These are phyloP conservation scores for Acidomyces sp. DNA, from an alignment of 495 filamentous ascomycete species.

Conservation along the genomic window DNA sequence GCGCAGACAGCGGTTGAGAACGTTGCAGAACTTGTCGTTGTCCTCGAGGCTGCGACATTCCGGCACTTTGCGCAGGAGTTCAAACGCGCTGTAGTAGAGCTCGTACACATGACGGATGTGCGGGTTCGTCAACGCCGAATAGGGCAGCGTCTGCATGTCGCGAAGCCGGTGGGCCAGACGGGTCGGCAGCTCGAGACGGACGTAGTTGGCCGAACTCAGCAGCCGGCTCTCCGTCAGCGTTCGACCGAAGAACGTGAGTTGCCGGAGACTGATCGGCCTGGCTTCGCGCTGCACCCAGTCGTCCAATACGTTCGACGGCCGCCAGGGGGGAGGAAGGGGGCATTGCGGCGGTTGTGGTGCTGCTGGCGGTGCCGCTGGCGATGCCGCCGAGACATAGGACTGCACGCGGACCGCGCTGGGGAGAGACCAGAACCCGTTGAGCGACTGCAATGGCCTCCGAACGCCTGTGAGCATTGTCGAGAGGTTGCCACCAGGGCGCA, in stretches of 20 bases:
- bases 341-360: background rate
- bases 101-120: constrained; percentile 93
- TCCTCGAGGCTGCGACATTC: constrained; percentile 79
- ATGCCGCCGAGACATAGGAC: constrained; percentile 2
- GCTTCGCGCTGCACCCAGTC: constrained; percentile 83
- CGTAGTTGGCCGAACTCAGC: constrained; percentile 91
- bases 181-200: constrained; percentile 75
- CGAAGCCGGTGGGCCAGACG: constrained; percentile 87
- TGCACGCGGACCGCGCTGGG: constrained; percentile 2
- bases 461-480: no score
- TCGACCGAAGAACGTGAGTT: constrained; percentile 87
- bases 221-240: constrained; percentile 81
- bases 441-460: no score
- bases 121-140: constrained; percentile 88
- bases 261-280: constrained; percentile 74
- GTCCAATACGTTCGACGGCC: constrained; percentile 57
- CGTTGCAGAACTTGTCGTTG: constrained; percentile 77
- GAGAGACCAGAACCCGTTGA: no score
- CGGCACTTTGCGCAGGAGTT: constrained; percentile 66
- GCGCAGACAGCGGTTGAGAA: constrained; percentile 62
- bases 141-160: constrained; percentile 94
- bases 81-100: constrained; percentile 90
- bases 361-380: background rate
- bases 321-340: constrained; percentile 28
- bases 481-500: no score